phyloP scores from a whole-genome alignment of 1,284 basidiomycete genomes.

The Trichosporon faecale region DNA sequence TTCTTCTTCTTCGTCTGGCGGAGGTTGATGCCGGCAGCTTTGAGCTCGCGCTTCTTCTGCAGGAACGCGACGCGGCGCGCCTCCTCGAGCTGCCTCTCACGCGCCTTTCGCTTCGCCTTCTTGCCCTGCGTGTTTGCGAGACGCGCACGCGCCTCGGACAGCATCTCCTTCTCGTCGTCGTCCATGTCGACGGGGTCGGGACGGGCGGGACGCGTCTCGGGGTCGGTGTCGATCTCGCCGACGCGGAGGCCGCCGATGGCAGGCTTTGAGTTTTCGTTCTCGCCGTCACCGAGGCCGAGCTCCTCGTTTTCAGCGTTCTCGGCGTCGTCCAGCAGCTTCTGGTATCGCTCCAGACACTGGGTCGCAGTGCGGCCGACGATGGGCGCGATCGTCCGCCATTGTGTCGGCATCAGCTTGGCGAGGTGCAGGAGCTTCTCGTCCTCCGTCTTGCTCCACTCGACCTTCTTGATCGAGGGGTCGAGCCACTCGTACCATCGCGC shows the following conservation, averaged over 20 bases:
- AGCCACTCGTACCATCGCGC: conserved; percentile 99
- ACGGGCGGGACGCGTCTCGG: conserved; percentile 94
- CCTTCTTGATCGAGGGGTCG: conserved; percentile 99
- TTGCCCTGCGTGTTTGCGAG: conserved; percentile 99
- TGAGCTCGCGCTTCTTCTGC: conserved; percentile 97
- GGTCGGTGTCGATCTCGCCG: conserved; percentile 98
- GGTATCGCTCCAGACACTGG: conserved; percentile 97
- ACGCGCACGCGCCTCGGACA: conserved; percentile 96
- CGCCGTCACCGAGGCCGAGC: conserved; percentile 80
- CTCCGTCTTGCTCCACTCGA: conserved; percentile 97
- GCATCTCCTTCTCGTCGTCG: conserved; percentile 99
- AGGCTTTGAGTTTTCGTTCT: conserved; percentile 69
- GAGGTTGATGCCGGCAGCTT: conserved; percentile 90
- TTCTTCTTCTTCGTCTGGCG: conserved; percentile 85
- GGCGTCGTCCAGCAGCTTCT: conserved; percentile 94
- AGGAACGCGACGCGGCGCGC: conserved; percentile 88
- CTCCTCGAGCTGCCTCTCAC: conserved; percentile 94
- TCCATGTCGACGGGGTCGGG: conserved; percentile 99
- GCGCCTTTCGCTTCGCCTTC: conserved; percentile 97
- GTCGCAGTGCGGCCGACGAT: conserved; percentile 98
- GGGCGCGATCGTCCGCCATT: conserved; percentile 99
- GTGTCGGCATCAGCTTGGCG: conserved; percentile 98
- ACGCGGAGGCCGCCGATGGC: conserved; percentile 86
- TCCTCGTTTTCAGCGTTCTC: conserved; percentile 93
- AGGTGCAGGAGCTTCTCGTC: conserved; percentile 98